phyloP scores from a whole-genome alignment of 176 grass and related monocot genomes.

The Luzula sylvatica region DNA sequence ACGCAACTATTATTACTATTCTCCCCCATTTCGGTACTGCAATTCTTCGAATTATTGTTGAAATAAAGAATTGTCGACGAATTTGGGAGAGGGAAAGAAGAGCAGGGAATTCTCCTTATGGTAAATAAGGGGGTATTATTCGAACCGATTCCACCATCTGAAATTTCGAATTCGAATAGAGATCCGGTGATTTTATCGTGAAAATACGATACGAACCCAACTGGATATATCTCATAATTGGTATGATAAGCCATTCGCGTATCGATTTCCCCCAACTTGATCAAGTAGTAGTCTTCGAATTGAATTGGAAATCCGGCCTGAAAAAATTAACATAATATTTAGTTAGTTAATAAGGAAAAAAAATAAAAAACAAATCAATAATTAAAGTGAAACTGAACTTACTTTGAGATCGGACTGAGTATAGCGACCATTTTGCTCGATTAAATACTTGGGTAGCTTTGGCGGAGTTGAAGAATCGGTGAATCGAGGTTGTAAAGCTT shows the following conservation, averaged over 20 bases:
- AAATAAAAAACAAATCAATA: conserved; percentile 23
- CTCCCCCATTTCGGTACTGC: conserved; percentile 46
- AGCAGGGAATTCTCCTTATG: conserved; percentile 78
- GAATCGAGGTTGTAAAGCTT: conserved; percentile 32
- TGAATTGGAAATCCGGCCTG: conserved; percentile 81
- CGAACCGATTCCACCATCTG: conserved; percentile 71
- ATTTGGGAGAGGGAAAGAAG: conserved; percentile 51
- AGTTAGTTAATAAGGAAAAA: conserved; percentile 31
- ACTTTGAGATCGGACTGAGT: conserved; percentile 7
- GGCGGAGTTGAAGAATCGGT: conserved; percentile 29
- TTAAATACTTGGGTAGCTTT: conserved; percentile 15
- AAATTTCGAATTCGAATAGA: conserved; percentile 86
- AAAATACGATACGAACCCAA: conserved; percentile 89
- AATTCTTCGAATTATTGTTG: conserved; percentile 39
- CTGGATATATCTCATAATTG: conserved; percentile 66
- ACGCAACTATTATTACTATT: conserved; percentile 32
- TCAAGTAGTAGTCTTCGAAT: conserved; percentile 76
- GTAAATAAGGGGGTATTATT: conserved; percentile 70
- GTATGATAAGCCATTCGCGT: conserved; percentile 54
- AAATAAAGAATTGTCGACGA: conserved; percentile 62
- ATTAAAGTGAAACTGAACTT: conserved; percentile 3
- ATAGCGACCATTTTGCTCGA: conserved; percentile 21
- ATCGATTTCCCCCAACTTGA: conserved; percentile 79
- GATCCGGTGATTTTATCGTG: conserved; percentile 93
- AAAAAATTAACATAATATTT: conserved; percentile 17